Conservation (phyloP, 805 yeast genomes). For the Candida ovalis region DNA sequence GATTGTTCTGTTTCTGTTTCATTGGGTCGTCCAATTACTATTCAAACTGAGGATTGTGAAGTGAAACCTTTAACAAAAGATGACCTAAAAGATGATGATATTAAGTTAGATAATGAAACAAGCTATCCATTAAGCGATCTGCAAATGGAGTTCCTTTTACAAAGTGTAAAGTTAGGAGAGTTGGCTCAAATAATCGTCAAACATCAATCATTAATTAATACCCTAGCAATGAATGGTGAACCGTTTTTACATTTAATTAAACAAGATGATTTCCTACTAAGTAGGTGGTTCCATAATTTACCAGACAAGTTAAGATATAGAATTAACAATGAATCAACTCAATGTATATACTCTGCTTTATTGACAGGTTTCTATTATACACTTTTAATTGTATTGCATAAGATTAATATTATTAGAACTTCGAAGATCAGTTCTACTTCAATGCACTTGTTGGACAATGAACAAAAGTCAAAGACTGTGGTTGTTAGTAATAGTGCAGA, state of each 20-base stretch:
- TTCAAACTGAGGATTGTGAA: slow-evolving; percentile 70
- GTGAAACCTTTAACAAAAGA: slow-evolving; percentile 62
- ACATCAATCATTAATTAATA: slow-evolving; percentile 42
- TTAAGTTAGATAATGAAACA: slow-evolving; percentile 1
- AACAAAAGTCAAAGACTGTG: slow-evolving; percentile 28
- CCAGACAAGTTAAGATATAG: slow-evolving; percentile 59
- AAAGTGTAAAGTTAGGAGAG: slow-evolving; percentile 61
- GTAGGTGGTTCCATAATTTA: slow-evolving; percentile 65
- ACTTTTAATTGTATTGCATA: slow-evolving; percentile 60
- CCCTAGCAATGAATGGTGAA: slow-evolving; percentile 28
- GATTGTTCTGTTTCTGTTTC: slow-evolving; percentile 35
- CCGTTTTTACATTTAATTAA: slow-evolving; percentile 63
- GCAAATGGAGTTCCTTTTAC: slow-evolving; percentile 56
- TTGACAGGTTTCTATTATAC: slow-evolving; percentile 68
- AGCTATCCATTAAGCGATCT: slow-evolving; percentile 3
- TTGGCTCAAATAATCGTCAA: slow-evolving; percentile 65
- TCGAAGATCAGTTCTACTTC: slow-evolving; percentile 31
- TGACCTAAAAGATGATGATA: slow-evolving; percentile 59
- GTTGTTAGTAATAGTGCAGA: slow-evolving; percentile 17
- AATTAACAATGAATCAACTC: slow-evolving; percentile 35
- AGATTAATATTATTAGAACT: slow-evolving; percentile 52
- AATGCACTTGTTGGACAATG: slow-evolving; percentile 43
- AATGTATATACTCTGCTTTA: slow-evolving; percentile 48
- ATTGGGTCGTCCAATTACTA: slow-evolving; percentile 66
- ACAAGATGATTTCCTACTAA: slow-evolving; percentile 69